A percentile compares a stretch with the other conserved stretches of the same genome.
Conservation (phyloP, 345 rosid genomes). For the Gossypium ekmanianum region DNA sequence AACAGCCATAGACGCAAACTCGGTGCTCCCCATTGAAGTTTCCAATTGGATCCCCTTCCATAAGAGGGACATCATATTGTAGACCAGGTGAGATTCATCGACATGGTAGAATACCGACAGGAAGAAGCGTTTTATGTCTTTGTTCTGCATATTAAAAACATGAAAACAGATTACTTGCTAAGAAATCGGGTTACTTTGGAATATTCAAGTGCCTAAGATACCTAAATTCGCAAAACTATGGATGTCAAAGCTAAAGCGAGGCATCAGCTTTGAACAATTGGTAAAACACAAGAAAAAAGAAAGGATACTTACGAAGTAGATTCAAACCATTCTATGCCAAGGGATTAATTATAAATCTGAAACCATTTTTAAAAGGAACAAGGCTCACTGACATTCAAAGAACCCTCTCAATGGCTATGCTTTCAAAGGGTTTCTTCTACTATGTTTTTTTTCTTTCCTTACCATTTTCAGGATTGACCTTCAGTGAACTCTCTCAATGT, state of each 20-base stretch:
- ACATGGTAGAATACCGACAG: conserved; percentile 83
- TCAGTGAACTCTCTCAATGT: background rate
- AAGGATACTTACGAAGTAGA: background rate
- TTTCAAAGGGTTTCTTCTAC: background rate
- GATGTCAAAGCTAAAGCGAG: background rate
- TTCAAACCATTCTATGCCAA: background rate
- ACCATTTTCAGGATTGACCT: background rate
- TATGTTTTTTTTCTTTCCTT: background rate
- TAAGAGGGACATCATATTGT: conserved; percentile 86
- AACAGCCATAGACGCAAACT: conserved; percentile 75
- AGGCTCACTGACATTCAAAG: background rate
- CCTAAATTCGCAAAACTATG: background rate
- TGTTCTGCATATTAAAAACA: conserved; percentile 43
- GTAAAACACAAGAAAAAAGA: background rate
- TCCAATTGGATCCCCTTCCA: conserved; percentile 95
- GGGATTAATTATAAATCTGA: background rate
- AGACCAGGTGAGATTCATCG: conserved; percentile 75
- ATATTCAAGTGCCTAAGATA: background rate
- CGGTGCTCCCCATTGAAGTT: conserved; percentile 79
- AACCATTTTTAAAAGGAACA: background rate
- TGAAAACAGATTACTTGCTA: background rate
- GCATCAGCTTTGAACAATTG: background rate
- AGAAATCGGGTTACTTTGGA: background rate
- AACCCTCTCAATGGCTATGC: background rate
- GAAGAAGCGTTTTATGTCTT: conserved; percentile 73